A percentile compares a stretch with the other conserved stretches of the same genome.
Conservation (phyloP, 2,329 filamentous ascomycete genomes). For the Ceratocystis harringtonii region DNA sequence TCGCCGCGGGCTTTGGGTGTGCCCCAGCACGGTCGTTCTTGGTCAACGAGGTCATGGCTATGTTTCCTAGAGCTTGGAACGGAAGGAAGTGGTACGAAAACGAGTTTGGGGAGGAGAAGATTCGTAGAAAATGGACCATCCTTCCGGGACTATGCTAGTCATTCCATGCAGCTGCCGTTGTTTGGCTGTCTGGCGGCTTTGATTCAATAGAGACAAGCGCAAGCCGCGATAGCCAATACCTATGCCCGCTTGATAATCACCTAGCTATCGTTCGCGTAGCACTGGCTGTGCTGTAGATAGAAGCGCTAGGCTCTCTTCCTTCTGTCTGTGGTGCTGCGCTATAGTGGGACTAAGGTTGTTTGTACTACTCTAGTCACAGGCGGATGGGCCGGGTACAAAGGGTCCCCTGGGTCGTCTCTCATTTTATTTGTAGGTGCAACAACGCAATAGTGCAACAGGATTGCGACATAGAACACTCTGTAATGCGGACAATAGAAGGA, state of each 20-base stretch:
- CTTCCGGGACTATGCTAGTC: slow-evolving; percentile 35
- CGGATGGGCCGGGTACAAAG: background rate
- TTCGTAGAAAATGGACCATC: slow-evolving; percentile 60
- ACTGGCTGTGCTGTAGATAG: too few species aligned
- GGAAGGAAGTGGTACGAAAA: slow-evolving; percentile 77
- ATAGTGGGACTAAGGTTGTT: background rate
- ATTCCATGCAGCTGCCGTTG: background rate
- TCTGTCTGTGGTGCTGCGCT: background rate
- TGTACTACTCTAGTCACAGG: background rate
- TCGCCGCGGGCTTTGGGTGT: slow-evolving; percentile 53
- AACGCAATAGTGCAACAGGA: too few species aligned
- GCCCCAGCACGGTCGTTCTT: slow-evolving; percentile 68
- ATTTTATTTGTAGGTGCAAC: background rate
- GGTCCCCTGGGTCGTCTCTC: background rate
- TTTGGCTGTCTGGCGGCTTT: too few species aligned
- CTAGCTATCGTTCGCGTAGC: background rate
- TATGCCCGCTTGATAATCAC: too few species aligned
- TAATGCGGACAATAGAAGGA: background rate
- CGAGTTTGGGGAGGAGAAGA: slow-evolving; percentile 72
- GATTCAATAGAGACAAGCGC: too few species aligned
- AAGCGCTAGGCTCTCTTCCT: background rate
- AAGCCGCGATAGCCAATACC: too few species aligned
- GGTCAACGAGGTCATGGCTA: slow-evolving; percentile 74
- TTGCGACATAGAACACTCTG: background rate
- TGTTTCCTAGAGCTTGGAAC: slow-evolving; percentile 72